Evolutionary conservation across 75 land plant species (phyloP).

Genomic region (Picea sitchensis): DNA sequence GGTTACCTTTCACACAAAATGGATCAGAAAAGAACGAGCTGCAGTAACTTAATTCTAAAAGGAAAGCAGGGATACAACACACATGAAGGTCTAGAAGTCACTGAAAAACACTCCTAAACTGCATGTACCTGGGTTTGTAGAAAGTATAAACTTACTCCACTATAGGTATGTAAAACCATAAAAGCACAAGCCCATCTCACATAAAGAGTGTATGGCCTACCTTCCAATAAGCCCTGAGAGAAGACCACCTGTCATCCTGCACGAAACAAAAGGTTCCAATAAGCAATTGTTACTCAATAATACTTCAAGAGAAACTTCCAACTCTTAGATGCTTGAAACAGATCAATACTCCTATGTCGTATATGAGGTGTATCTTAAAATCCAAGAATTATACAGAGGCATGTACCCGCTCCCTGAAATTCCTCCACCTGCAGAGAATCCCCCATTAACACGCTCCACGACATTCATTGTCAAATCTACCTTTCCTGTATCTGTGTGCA

Average conservation of each 20-base stretch:
- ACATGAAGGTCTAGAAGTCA: too few relatives aligned
- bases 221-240: constrained; percentile 96
- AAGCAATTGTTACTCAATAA: not conserved
- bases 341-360: not conserved
- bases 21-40: too few relatives aligned
- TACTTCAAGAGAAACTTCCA: not conserved
- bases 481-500: constrained; percentile 70
- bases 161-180: too few relatives aligned
- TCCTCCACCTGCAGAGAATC: constrained; percentile 97
- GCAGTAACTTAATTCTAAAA: too few relatives aligned
- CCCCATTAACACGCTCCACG: constrained; percentile 90
- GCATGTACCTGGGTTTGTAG: too few relatives aligned
- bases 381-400: not conserved
- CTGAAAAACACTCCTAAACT: too few relatives aligned
- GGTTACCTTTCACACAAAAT: too few relatives aligned
- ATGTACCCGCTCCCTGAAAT: constrained; percentile 88
- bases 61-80: too few relatives aligned
- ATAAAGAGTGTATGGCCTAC: constrained; percentile 17
- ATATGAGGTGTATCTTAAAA: not conserved
- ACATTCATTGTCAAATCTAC: constrained; percentile 94
- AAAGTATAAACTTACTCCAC: too few relatives aligned
- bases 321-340: not conserved
- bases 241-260: constrained; percentile 87
- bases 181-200: too few relatives aligned
- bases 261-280: constrained; percentile 9